Conservation (phyloP, 2,329 filamentous ascomycete species). For the Phaeosphaeriaceae sp. region DNA sequence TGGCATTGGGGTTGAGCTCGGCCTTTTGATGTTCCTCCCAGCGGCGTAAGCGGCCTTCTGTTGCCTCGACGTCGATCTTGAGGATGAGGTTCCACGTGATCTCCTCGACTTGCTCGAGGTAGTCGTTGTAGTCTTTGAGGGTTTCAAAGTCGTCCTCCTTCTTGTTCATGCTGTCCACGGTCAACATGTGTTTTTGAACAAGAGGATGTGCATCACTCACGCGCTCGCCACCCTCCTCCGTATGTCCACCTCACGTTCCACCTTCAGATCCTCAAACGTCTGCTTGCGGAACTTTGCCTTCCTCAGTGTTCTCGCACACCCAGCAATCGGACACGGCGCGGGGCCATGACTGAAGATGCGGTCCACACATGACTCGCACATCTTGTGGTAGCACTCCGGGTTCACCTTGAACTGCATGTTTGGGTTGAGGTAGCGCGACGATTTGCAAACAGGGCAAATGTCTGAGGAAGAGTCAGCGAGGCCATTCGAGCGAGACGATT, state of each 20-base stretch:
- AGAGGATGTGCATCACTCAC: conserved; percentile 41
- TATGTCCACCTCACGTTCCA: conserved; percentile 95
- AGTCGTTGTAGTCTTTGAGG: conserved; percentile 86
- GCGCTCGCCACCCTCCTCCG: conserved; percentile 74
- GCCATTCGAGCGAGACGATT: conserved; percentile 14
- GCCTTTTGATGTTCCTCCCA: conserved; percentile 78
- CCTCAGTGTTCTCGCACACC: conserved; percentile 85
- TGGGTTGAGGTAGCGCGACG: conserved; percentile 90
- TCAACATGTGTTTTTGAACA: conserved; percentile 10
- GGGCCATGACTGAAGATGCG: conserved; percentile 92
- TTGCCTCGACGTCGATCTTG: conserved; percentile 71
- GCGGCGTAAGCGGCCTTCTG: conserved; percentile 64
- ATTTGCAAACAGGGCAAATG: conserved; percentile 97
- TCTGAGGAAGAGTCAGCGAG: conserved; percentile 58
- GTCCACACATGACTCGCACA: conserved; percentile 96
- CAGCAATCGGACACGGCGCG: conserved; percentile 88
- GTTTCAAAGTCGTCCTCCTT: conserved; percentile 89
- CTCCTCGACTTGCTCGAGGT: conserved; percentile 90
- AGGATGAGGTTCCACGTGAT: conserved; percentile 88
- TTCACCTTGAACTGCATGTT: conserved; percentile 97
- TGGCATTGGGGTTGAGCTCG: conserved; percentile 54
- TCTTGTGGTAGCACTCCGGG: conserved; percentile 98
- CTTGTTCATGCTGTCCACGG: conserved; percentile 75
- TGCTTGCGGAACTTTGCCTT: conserved; percentile 84
- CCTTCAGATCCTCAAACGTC: conserved; percentile 85